Evolutionary conservation across 257 asterid species (phyloP).

Genomic region (Craterostigma plantagineum): DNA sequence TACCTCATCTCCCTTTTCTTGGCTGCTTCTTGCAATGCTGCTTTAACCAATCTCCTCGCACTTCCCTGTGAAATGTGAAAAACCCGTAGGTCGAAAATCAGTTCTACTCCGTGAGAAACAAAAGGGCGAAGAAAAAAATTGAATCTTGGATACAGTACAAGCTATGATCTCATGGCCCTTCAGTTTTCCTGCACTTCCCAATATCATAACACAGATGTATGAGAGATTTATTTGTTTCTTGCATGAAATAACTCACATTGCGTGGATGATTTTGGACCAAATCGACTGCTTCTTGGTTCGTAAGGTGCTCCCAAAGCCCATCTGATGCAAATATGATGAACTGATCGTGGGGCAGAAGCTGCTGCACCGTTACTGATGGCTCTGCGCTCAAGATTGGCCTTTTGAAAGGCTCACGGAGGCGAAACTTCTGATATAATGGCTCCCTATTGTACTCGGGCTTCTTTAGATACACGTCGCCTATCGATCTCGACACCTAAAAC

Average conservation of each 20-base stretch:
- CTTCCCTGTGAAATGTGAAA: background rate
- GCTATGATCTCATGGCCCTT: too few species aligned
- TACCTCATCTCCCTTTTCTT: slow-evolving; percentile 9
- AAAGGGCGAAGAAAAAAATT: background rate
- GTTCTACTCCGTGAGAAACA: background rate
- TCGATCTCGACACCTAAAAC: slow-evolving; percentile 40
- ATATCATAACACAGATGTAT: too few species aligned
- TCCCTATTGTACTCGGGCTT: slow-evolving; percentile 50
- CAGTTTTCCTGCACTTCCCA: too few species aligned
- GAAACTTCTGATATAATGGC: slow-evolving; percentile 43
- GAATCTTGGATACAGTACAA: background rate
- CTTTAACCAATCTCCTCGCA: slow-evolving; percentile 5
- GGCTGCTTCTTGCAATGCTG: slow-evolving; percentile 5
- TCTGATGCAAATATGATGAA: slow-evolving; percentile 54
- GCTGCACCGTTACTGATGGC: slow-evolving; percentile 38
- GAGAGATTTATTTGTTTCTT: background rate
- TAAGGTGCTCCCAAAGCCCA: slow-evolving; percentile 65
- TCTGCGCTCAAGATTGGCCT: slow-evolving; percentile 54
- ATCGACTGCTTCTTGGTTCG: slow-evolving; percentile 57
- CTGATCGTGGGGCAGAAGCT: slow-evolving; percentile 48
- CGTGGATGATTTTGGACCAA: slow-evolving; percentile 47
- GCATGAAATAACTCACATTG: slow-evolving; percentile 24
- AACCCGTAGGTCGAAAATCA: background rate
- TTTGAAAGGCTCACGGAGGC: slow-evolving; percentile 49
- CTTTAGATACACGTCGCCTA: slow-evolving; percentile 52